These are phyloP conservation scores for Lophiotrema nucula DNA, from an alignment of 495 filamentous ascomycete species.

Conservation along the genomic window DNA sequence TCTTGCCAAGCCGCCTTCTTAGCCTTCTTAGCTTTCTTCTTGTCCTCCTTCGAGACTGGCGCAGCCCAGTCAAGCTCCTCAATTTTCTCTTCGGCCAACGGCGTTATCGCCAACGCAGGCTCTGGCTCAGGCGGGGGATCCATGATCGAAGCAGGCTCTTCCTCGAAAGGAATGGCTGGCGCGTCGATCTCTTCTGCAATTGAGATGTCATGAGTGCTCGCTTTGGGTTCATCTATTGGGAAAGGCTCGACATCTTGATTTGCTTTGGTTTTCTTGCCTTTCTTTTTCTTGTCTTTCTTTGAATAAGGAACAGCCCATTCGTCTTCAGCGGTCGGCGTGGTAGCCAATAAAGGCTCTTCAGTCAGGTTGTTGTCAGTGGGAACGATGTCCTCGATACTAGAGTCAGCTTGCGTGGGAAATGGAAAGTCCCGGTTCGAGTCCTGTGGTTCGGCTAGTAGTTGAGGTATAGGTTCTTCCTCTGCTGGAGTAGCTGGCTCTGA, in stretches of 20 bases:
- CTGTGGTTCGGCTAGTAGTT: neutral
- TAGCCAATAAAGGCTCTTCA: neutral
- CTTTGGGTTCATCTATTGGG: neutral
- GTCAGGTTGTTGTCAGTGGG: neutral
- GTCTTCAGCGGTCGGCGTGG: neutral
- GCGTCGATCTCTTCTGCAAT: neutral
- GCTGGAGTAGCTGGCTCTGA: neutral
- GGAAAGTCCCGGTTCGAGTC: no score
- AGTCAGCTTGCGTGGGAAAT: no score
- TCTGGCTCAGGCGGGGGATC: neutral
- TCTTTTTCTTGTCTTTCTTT: constrained; percentile 22
- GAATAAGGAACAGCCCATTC: constrained; percentile 1
- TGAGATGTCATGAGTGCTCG: neutral
- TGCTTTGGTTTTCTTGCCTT: constrained; percentile 3
- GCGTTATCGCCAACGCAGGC: neutral
- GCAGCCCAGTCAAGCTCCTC: constrained; percentile 22
- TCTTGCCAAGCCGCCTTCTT: constrained; percentile 9
- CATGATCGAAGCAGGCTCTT: neutral
- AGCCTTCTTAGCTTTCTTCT: constrained; percentile 31
- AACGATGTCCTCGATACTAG: no score
- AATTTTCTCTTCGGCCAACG: neutral
- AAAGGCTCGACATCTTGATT: neutral
- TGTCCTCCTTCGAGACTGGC: constrained; percentile 36
- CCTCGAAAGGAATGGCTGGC: neutral
- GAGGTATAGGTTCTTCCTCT: neutral